phyloP scores from a whole-genome alignment of 495 filamentous ascomycete genomes.

The Xylaria nigripes region DNA sequence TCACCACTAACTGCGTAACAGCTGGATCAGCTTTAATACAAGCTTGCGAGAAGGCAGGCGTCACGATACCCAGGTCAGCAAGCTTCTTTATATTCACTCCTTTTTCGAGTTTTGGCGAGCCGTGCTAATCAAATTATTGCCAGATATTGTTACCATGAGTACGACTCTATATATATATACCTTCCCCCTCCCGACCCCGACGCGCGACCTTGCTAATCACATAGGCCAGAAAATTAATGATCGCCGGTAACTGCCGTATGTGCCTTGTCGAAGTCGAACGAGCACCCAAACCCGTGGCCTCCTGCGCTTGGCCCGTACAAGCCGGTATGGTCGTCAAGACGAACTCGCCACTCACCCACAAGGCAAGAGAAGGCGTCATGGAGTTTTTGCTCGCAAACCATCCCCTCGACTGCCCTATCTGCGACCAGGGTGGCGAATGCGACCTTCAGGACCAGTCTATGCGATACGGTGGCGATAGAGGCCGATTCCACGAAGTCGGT shows the following conservation, averaged over 20 bases:
- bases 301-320: constrained; percentile 97
- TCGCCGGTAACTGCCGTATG: constrained; percentile 99
- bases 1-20: constrained; percentile 31
- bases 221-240: constrained; percentile 75
- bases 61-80: constrained; percentile 70
- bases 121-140: constrained; percentile 31
- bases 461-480: constrained; percentile 93
- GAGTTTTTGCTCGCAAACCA: constrained; percentile 97
- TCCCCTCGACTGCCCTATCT: constrained; percentile 94
- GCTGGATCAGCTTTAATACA: constrained; percentile 93
- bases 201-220: constrained; percentile 26
- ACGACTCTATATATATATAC: constrained; percentile 27
- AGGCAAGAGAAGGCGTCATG: constrained; percentile 97
- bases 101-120: constrained; percentile 4
- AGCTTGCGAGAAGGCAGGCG: constrained; percentile 95
- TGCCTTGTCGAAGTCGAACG: constrained; percentile 96
- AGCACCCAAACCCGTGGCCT: constrained; percentile 92
- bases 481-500: constrained; percentile 87
- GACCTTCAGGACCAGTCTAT: constrained; percentile 99
- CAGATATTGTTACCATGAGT: constrained; percentile 99
- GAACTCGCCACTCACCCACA: constrained; percentile 88
- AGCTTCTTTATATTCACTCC: background rate
- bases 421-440: constrained; percentile 97
- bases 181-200: constrained; percentile 9
- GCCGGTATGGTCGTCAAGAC: constrained; percentile 99